Conservation (phyloP, 768 basidiomycete species). For the Mycena floridula region DNA sequence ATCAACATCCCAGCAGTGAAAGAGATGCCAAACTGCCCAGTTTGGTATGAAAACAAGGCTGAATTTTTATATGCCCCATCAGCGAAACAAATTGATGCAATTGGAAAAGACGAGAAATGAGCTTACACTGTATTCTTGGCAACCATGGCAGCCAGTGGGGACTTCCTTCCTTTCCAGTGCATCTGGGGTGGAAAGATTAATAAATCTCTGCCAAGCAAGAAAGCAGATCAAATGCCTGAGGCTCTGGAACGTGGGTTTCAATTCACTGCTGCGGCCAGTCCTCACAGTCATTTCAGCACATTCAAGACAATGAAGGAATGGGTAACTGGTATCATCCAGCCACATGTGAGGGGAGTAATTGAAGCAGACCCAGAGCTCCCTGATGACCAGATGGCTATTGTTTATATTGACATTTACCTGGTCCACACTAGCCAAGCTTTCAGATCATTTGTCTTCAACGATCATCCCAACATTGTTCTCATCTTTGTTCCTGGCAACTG, state of each 20-base stretch:
- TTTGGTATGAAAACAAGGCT: too few relatives aligned
- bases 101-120: conserved; percentile 17
- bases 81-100: too few relatives aligned
- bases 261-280: conserved; percentile 10
- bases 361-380: conserved; percentile 3
- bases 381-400: conserved; percentile 8
- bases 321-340: conserved; percentile 6
- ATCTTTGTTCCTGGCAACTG: conserved; percentile 17
- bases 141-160: conserved; percentile 10
- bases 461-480: conserved; percentile 10
- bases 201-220: conserved; percentile 5
- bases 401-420: conserved; percentile 14
- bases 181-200: conserved; percentile 5
- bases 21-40: too few relatives aligned
- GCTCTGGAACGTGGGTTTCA: conserved; percentile 7
- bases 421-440: conserved; percentile 13
- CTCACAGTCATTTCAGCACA: conserved; percentile 10
- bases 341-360: conserved; percentile 2
- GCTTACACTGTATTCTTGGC: too few relatives aligned
- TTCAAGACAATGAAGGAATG: conserved; percentile 13
- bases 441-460: background rate
- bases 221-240: conserved; percentile 1
- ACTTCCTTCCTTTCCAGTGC: conserved; percentile 14
- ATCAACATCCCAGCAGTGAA: too few relatives aligned
- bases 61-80: too few relatives aligned